Evolutionary conservation across 1,284 basidiomycete genomes (phyloP).

Genomic region (Melampsora americana): DNA sequence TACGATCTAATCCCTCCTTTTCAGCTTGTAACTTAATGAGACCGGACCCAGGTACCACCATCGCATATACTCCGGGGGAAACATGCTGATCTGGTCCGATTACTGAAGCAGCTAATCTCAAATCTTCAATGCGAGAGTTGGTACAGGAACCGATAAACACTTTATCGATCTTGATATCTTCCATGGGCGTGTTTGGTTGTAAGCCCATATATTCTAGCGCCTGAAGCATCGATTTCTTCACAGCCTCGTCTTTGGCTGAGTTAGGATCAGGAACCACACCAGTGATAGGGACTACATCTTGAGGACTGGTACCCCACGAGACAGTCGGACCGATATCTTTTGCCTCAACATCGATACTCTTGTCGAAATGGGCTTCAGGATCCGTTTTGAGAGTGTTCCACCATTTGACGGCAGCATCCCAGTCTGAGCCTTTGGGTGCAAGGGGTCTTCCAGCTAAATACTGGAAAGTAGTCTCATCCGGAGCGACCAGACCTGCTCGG

Average conservation of each 20-base stretch:
- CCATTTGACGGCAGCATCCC: constrained; percentile 83
- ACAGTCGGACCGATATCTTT: constrained; percentile 89
- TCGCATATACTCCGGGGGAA: constrained; percentile 74
- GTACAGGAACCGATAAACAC: constrained; percentile 97
- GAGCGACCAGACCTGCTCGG: constrained; percentile 90
- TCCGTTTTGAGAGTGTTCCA: constrained; percentile 84
- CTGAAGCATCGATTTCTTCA: constrained; percentile 71
- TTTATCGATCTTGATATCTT: constrained; percentile 82
- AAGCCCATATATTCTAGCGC: constrained; percentile 91
- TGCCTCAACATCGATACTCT: constrained; percentile 77
- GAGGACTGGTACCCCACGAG: constrained; percentile 94
- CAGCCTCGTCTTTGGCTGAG: constrained; percentile 65
- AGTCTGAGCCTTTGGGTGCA: constrained; percentile 75
- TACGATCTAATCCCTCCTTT: constrained; percentile 80
- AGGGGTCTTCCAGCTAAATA: constrained; percentile 84
- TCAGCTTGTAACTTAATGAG: constrained; percentile 92
- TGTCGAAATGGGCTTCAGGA: constrained; percentile 82
- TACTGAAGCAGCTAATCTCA: constrained; percentile 81
- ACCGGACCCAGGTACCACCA: constrained; percentile 94
- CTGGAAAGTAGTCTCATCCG: constrained; percentile 82
- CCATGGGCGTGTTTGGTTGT: constrained; percentile 73
- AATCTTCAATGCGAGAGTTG: constrained; percentile 91
- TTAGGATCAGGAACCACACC: constrained; percentile 78
- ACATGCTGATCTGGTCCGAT: constrained; percentile 68
- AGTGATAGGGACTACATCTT: constrained; percentile 84